A percentile compares a stretch with the other conserved stretches of the same genome.
These are phyloP conservation scores for Candida michaelii DNA, from an alignment of 805 yeast species.

Conservation along the genomic window DNA sequence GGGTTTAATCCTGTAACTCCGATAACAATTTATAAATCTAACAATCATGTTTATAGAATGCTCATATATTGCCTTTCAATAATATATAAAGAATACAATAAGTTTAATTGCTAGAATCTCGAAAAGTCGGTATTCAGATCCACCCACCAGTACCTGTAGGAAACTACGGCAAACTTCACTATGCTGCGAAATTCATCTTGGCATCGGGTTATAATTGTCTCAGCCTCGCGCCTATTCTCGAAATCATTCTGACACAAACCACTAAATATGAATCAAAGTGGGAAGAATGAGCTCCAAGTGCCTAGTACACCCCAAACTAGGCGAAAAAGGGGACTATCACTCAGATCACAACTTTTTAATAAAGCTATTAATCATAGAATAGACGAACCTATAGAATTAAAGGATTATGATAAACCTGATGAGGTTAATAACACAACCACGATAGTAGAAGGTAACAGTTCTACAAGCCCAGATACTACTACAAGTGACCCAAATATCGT, in stretches of 20 bases:
- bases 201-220: not conserved
- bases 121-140: no score
- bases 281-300: not conserved
- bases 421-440: conserved; percentile 14
- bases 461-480: not conserved
- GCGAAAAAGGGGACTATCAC: conserved; percentile 63
- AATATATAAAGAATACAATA: no score
- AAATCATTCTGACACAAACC: conserved; percentile 3
- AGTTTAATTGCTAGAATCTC: no score
- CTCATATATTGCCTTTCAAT: no score
- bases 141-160: no score
- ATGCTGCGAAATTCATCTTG: no score
- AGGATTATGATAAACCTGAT: conserved; percentile 13
- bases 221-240: not conserved
- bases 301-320: conserved; percentile 20
- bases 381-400: conserved; percentile 9
- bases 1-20: conserved; percentile 6
- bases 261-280: conserved; percentile 2
- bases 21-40: no score
- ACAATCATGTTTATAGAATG: not conserved
- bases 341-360: conserved; percentile 65
- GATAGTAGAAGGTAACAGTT: conserved; percentile 11
- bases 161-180: no score
- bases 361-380: conserved; percentile 26
- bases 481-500: not conserved